phyloP scores from a whole-genome alignment of 2,329 filamentous ascomycete genomes.

The Monosporascus ibericus region DNA sequence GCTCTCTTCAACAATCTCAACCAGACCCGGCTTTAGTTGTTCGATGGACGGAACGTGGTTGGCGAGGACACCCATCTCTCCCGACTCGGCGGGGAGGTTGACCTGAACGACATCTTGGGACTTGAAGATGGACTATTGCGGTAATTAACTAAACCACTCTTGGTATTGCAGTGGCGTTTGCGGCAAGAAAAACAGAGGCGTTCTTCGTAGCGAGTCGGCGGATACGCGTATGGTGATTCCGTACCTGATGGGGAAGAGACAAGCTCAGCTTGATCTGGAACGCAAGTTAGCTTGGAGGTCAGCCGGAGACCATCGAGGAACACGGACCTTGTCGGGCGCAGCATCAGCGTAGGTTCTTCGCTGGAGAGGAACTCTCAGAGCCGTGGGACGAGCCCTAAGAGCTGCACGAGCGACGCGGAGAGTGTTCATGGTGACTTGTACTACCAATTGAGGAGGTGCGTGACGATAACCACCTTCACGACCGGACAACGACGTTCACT shows the following conservation, averaged over 20 bases:
- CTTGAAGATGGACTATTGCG: slow-evolving; percentile 64
- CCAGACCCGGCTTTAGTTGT: slow-evolving; percentile 93
- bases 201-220: neutral
- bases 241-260: slow-evolving; percentile 96
- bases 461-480: slow-evolving; percentile 34
- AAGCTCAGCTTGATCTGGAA: slow-evolving; percentile 90
- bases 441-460: slow-evolving; percentile 42
- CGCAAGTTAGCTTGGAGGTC: slow-evolving; percentile 23
- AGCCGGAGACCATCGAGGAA: slow-evolving; percentile 6
- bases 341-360: slow-evolving; percentile 89
- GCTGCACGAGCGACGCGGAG: slow-evolving; percentile 87
- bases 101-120: slow-evolving; percentile 78
- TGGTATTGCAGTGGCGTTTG: neutral
- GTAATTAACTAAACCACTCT: slow-evolving; percentile 39
- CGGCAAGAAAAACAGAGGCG: neutral
- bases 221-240: slow-evolving; percentile 25
- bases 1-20: slow-evolving; percentile 93
- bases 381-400: slow-evolving; percentile 74
- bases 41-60: slow-evolving; percentile 99
- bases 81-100: slow-evolving; percentile 96
- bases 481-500: slow-evolving; percentile 39
- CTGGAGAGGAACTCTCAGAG: slow-evolving; percentile 70
- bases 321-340: slow-evolving; percentile 69
- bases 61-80: slow-evolving; percentile 98
- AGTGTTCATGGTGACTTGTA: slow-evolving; percentile 75